A percentile compares a stretch with the other conserved stretches of the same genome.
phyloP scores from a whole-genome alignment of 78 protist species.

The Creolimax fragrantissima region DNA sequence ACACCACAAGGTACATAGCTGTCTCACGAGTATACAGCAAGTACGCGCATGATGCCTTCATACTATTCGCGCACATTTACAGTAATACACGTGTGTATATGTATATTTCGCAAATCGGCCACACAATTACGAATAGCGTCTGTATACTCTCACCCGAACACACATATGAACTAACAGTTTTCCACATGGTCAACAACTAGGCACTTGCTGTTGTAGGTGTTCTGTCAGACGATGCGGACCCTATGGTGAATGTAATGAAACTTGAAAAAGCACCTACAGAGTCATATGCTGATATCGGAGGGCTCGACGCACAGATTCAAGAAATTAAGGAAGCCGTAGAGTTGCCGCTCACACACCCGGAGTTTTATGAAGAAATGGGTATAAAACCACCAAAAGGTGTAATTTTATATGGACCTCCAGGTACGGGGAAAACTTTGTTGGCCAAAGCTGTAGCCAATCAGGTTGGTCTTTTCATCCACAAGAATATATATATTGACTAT shows the following conservation, averaged over 20 bases:
- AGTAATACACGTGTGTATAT: neutral
- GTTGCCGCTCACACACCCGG: constrained; percentile 98
- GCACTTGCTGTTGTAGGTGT: constrained; percentile 86
- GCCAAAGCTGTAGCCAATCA: constrained; percentile 99
- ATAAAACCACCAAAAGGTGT: constrained; percentile 99
- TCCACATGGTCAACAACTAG: no score
- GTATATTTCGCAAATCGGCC: neutral
- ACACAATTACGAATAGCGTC: no score
- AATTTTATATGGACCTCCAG: constrained; percentile 97
- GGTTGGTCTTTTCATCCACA: no score
- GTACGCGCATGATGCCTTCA: no score
- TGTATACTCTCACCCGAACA: no score
- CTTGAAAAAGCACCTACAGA: constrained; percentile 98
- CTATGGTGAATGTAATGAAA: constrained; percentile 97
- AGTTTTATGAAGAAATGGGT: constrained; percentile 97
- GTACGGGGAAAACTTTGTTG: constrained; percentile 98
- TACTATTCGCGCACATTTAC: neutral
- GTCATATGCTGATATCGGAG: constrained; percentile 98
- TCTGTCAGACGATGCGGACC: constrained; percentile 91
- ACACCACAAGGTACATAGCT: constrained; percentile 67
- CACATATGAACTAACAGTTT: no score
- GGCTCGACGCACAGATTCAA: constrained; percentile 93
- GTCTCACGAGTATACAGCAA: no score
- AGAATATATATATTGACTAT: no score
- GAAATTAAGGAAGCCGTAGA: constrained; percentile 99